Percentiles rank a stretch among this genome's conserved stretches.
Evolutionary conservation across 495 filamentous ascomycete genomes (phyloP).

Genomic region (Neurospora cerealis): DNA sequence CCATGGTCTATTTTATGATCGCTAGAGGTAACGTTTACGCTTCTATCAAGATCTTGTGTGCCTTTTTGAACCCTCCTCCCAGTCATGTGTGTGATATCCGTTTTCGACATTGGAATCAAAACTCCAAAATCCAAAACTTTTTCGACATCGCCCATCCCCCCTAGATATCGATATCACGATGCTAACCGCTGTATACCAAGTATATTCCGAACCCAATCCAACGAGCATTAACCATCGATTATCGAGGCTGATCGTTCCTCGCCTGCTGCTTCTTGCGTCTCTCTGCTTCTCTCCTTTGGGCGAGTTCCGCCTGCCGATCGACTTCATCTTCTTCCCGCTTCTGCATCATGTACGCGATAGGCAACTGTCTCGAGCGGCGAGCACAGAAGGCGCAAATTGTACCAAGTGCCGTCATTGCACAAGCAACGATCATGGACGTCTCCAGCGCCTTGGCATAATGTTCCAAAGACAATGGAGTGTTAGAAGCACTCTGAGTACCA

Average conservation of each 20-base stretch:
- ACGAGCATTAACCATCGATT: not conserved
- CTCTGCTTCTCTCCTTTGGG: not conserved
- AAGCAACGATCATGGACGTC: conserved; percentile 29
- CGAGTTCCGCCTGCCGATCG: not conserved
- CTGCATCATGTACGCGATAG: conserved; percentile 13
- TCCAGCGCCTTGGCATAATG: conserved; percentile 30
- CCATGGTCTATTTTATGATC: not conserved
- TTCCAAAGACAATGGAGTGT: not conserved
- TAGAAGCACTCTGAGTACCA: not conserved
- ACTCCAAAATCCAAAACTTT: not conserved
- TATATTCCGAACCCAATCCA: not conserved
- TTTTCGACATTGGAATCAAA: not conserved
- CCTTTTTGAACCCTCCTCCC: not conserved
- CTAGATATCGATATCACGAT: not conserved
- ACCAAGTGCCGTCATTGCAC: conserved; percentile 22
- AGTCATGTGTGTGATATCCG: not conserved
- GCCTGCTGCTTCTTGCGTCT: not conserved
- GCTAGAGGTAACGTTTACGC: not conserved
- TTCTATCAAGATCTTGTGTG: not conserved
- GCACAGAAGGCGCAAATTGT: conserved; percentile 20
- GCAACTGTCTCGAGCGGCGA: conserved; percentile 17
- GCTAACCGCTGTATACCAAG: not conserved
- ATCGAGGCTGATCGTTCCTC: not conserved
- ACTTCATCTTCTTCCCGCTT: conserved; percentile 12
- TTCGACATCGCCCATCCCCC: not conserved